Evolutionary conservation across 352 stramenopile genomes (phyloP).

Genomic region (Pythium rhizo-oryzae): DNA sequence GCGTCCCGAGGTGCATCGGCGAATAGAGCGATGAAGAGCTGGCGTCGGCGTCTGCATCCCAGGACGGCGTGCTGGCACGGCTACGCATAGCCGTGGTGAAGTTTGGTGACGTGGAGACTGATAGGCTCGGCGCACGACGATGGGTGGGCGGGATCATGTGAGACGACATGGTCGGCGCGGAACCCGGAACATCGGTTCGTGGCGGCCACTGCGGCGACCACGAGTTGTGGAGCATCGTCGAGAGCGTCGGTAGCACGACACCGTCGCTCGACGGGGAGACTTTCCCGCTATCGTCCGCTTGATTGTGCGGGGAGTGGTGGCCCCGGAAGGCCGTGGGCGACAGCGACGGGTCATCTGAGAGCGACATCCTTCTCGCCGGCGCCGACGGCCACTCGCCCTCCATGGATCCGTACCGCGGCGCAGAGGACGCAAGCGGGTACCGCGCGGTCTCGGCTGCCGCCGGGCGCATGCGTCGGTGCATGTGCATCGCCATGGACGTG

Average conservation of each 20-base stretch:
- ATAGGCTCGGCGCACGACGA: conserved; percentile 3
- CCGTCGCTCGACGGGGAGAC: conserved; percentile 14
- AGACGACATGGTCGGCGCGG: not conserved
- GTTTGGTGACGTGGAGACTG: conserved; percentile 1
- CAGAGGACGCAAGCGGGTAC: not conserved
- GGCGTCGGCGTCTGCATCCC: not conserved
- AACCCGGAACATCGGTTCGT: not conserved
- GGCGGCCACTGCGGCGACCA: conserved; percentile 17
- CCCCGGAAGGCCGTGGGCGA: not conserved
- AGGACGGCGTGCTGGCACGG: not conserved
- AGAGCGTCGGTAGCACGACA: conserved; percentile 17
- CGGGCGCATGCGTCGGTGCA: conserved; percentile 16
- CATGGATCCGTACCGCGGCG: not conserved
- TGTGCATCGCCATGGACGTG: not conserved
- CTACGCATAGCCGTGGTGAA: not conserved
- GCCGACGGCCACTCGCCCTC: not conserved
- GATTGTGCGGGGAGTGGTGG: not conserved
- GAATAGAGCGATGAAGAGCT: conserved; percentile 10
- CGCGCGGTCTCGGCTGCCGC: not conserved
- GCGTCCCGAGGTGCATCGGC: conserved; percentile 1
- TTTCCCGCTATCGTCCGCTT: not conserved
- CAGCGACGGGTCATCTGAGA: conserved; percentile 1
- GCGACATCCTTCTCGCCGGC: not conserved
- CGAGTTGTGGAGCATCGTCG: conserved; percentile 21
- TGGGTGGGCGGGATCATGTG: conserved; percentile 4